Evolutionary conservation across 1,139 yeast genomes (phyloP), one percentile per base, ranked within the genome.

Genomic region (Yamadazyma atmosphaerica): DNA sequence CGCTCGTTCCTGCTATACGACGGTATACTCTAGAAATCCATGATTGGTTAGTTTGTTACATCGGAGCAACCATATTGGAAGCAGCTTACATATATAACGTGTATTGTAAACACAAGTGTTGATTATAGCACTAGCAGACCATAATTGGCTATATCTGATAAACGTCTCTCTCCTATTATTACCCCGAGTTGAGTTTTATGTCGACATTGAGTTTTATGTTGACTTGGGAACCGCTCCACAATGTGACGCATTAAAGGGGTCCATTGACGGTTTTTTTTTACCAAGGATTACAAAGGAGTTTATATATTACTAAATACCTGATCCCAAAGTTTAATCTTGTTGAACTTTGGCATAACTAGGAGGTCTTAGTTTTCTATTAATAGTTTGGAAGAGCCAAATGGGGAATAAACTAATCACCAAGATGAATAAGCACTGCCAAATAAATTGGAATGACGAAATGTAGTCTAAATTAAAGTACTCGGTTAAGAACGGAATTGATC

Each of bases 311-410:
- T 28, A 23, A 23, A 23, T 6, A 11, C 26, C 26, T 5, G 26
- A n/a, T n/a, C n/a, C n/a, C 11, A 6, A 23, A 23, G 26, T 4
- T 39, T 52, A 67, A 43, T 65, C 81, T 46, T 83, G 94, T 60
- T 87, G 97, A 35, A 92, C 98, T 58, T 92, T 92, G n/a, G 98
- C 98, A 61, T 94, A 92, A 56, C 86, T 89, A 29, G 98, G 98
- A 7, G 98, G 98, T 48, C 89, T 79, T 41, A 94, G 61, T 48
- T 72, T 79, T 45, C 96, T 74, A 54, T 83, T 80, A 19, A 90
- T 65, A 5, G 86, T 73, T 58, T 86, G 86, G 3, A 82, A 81
- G 2, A 85, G 65, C 96, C 96, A 90, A 2, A 94, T 95, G 1
- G 98, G 98, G 35, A 89, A 65, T 45, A 92, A 70, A 13, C 96